Evolutionary conservation across 495 filamentous ascomycete species (phyloP).

Genomic region (Melanomma pulvis-pyrius): DNA sequence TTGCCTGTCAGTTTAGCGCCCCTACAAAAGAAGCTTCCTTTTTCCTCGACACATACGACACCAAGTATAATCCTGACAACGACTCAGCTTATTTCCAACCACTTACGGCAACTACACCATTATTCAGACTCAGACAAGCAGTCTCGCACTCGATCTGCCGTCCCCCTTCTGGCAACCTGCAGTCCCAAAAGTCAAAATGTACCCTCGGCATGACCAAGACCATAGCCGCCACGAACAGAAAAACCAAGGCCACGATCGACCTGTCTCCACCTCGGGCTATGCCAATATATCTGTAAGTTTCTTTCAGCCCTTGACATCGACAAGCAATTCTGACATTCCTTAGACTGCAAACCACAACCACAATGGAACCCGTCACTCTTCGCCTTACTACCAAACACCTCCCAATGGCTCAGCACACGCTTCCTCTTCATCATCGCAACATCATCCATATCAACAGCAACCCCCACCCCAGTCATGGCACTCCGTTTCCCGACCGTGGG

Average conservation of each 20-base stretch:
- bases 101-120: too few species aligned
- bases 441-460: too few species aligned
- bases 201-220: background rate
- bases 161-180: too few species aligned
- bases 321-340: background rate
- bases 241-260: background rate
- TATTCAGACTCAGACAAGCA: too few species aligned
- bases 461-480: background rate
- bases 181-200: too few species aligned
- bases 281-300: background rate
- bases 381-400: background rate
- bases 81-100: too few species aligned
- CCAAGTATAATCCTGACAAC: too few species aligned
- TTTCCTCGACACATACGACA: too few species aligned
- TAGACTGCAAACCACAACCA: background rate
- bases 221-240: background rate
- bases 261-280: background rate
- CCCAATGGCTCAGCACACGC: background rate
- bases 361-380: background rate
- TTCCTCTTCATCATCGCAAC: background rate
- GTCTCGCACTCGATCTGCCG: too few species aligned
- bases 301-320: background rate
- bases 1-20: too few species aligned
- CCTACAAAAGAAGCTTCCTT: too few species aligned
- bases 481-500: constrained; percentile 1